Evolutionary conservation across 768 basidiomycete species (phyloP), one percentile per base, ranked within the genome.

Genomic region (Pleurotus tuoliensis): DNA sequence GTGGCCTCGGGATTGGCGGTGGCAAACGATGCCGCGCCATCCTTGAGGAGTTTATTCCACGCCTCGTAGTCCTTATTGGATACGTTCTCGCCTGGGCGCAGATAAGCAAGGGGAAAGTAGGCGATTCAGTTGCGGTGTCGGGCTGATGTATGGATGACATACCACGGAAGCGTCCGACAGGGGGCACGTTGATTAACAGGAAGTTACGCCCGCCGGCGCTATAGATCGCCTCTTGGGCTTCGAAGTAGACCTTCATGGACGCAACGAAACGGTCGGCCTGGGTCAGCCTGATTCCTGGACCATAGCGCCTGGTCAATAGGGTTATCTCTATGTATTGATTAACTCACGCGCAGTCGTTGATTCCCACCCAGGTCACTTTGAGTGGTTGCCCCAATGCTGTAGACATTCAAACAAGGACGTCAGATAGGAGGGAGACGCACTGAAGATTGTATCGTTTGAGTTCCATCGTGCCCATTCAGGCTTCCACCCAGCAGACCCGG

Each of bases 161-260:
- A 51, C 59, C 70, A 2, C 76, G 76, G 1, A 71, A 62, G 18
- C 71, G 64, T 27, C 74, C 62, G 9, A 85, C 76, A 0, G 85
- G 80, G 2, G 85, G 84, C 1, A 85, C 72, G 59, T 85, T 81
- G 27, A 86, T 70, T 62, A 86, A 81, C 7, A 85, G 60, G 64
- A 86, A 86, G 60, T 83, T 74, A 2, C 76, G 66, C 5, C 77
- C 78, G 3, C 82, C 84, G 0, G 71, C 67, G 0, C 69, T 66
- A 60, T 84, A 84, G 2, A 87, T 62, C 43, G 68, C 59, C 45
- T 82, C 73, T 66, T 85, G 80, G 5, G 75, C 65, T 3, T 51
- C 61, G 59, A 83, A 79, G 0, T 86, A 68, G 1, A 58, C 55
- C 6, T 71, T 54, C 9, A 80, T 63, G 46, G 64, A 59, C n/a